phyloP scores from a whole-genome alignment of 176 grass and related monocot genomes.

The Canna indica region DNA sequence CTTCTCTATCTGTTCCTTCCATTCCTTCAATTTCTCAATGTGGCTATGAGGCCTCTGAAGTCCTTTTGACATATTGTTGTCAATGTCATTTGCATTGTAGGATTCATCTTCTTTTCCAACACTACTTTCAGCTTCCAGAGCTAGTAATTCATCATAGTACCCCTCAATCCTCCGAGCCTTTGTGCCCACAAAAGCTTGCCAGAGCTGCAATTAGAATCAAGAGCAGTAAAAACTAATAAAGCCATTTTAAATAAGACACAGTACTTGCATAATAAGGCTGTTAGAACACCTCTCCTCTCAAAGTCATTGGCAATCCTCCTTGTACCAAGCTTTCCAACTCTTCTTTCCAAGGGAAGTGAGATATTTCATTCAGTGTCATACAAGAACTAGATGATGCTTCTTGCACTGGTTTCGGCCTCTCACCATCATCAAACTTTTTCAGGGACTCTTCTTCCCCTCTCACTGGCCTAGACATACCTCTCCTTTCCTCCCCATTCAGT shows the following conservation, averaged over 20 bases:
- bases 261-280: constrained; percentile 14
- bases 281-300: constrained; percentile 85
- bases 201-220: constrained; percentile 45
- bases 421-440: constrained; percentile 34
- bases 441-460: constrained; percentile 30
- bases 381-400: constrained; percentile 24
- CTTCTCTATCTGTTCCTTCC: constrained; percentile 97
- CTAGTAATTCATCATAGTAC: constrained; percentile 74
- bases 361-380: constrained; percentile 2
- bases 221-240: background rate
- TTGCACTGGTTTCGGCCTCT: constrained; percentile 19
- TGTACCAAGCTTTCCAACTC: constrained; percentile 84
- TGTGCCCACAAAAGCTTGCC: constrained; percentile 92
- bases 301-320: constrained; percentile 79
- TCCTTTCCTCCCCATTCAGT: constrained; percentile 36
- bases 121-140: constrained; percentile 10
- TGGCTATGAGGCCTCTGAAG: background rate
- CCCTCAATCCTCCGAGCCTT: constrained; percentile 50
- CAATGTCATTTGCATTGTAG: constrained; percentile 24
- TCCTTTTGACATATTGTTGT: constrained; percentile 21
- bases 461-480: constrained; percentile 17
- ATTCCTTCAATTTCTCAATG: constrained; percentile 56
- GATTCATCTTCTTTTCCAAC: constrained; percentile 29
- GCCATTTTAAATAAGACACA: constrained; percentile 10
- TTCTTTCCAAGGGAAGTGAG: constrained; percentile 54